Evolutionary conservation across 352 stramenopile species (phyloP).

Genomic region (Phytophthora sp.): DNA sequence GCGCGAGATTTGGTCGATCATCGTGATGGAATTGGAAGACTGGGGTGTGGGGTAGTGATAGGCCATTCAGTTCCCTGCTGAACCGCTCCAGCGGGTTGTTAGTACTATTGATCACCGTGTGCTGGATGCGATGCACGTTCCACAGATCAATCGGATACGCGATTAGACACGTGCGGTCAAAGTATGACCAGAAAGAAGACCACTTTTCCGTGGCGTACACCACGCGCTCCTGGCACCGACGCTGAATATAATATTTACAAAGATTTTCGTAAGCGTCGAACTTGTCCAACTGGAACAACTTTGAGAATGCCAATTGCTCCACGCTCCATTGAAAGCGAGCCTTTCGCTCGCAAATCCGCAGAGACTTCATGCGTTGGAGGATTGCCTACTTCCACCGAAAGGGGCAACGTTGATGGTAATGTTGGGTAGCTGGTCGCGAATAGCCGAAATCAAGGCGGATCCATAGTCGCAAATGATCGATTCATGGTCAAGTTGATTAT

Average conservation of each 20-base stretch:
- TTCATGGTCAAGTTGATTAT: no score
- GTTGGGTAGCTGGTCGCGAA: neutral
- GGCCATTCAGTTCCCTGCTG: neutral
- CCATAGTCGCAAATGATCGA: neutral
- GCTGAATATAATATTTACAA: neutral
- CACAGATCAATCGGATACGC: neutral
- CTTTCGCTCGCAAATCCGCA: neutral
- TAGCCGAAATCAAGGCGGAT: neutral
- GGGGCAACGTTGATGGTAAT: neutral
- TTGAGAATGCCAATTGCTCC: neutral
- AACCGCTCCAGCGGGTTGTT: constrained; percentile 1
- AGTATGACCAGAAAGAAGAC: neutral
- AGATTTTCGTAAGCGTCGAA: neutral
- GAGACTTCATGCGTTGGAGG: neutral
- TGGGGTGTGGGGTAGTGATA: neutral
- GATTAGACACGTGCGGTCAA: constrained; percentile 1
- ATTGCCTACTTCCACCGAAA: neutral
- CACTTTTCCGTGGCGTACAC: neutral
- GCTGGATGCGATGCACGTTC: neutral
- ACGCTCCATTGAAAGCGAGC: neutral
- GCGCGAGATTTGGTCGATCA: neutral
- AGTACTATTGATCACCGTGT: neutral
- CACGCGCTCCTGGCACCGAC: neutral
- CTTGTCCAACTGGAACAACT: neutral
- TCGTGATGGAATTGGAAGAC: neutral